These are phyloP conservation scores for Lasiodiplodia sp. DNA, from an alignment of 2,329 filamentous ascomycete species.

Conservation along the genomic window DNA sequence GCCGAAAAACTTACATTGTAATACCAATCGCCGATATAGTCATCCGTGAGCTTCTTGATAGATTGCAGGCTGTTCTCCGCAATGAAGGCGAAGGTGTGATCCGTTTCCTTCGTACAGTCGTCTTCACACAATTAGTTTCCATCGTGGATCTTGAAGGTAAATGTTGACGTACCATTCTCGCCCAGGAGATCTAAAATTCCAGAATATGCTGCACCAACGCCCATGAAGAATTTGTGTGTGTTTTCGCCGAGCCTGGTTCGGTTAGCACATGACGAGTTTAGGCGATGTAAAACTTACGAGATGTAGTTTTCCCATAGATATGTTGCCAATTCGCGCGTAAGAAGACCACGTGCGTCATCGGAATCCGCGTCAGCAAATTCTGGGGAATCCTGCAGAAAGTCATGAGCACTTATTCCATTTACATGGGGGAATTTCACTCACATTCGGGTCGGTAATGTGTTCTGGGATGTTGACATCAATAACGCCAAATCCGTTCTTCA, in stretches of 20 bases:
- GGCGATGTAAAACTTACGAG: slow-evolving; percentile 58
- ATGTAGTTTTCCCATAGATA: slow-evolving; percentile 99
- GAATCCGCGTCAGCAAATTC: slow-evolving; percentile 58
- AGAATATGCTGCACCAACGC: slow-evolving; percentile 86
- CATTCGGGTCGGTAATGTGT: slow-evolving; percentile 71
- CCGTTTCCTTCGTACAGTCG: slow-evolving; percentile 70
- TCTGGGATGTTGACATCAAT: slow-evolving; percentile 92
- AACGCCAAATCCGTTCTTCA: slow-evolving; percentile 77
- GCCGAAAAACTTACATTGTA: slow-evolving; percentile 59
- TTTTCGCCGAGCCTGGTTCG: slow-evolving; percentile 60
- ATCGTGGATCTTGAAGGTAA: slow-evolving; percentile 47
- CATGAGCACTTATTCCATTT: slow-evolving; percentile 24
- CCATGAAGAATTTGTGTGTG: slow-evolving; percentile 82
- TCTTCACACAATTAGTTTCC: slow-evolving; percentile 43
- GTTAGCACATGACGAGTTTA: slow-evolving; percentile 22
- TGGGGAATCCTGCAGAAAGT: slow-evolving; percentile 39
- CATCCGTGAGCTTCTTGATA: slow-evolving; percentile 69
- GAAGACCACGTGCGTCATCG: slow-evolving; percentile 46
- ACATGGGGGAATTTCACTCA: slow-evolving; percentile 42
- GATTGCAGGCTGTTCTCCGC: slow-evolving; percentile 77
- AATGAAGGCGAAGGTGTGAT: slow-evolving; percentile 82
- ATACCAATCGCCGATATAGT: slow-evolving; percentile 85
- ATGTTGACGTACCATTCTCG: slow-evolving; percentile 66
- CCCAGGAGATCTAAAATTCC: slow-evolving; percentile 83
- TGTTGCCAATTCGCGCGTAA: slow-evolving; percentile 73